A percentile compares a stretch with the other conserved stretches of the same genome.
phyloP scores from a whole-genome alignment of 1,139 yeast genomes.

The Candida pseudoviswanathii region DNA sequence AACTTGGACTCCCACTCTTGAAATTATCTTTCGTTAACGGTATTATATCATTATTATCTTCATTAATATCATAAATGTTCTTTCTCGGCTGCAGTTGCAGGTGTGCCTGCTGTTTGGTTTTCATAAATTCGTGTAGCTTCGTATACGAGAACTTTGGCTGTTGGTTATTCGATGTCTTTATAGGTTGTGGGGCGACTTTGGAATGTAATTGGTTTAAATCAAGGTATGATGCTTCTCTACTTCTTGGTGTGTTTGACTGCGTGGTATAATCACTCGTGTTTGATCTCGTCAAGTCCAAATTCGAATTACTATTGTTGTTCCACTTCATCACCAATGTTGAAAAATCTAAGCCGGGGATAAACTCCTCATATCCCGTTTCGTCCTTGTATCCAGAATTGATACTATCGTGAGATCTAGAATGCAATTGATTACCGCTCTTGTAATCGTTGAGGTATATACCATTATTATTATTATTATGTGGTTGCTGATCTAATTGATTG shows the following conservation, averaged over 20 bases:
- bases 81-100: constrained; percentile 11
- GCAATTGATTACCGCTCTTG: constrained; percentile 19
- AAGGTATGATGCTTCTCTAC: constrained; percentile 40
- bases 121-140: constrained; percentile 31
- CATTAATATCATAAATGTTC: not conserved
- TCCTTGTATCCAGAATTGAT: constrained; percentile 15
- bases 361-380: constrained; percentile 59
- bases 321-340: constrained; percentile 44
- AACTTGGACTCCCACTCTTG: constrained; percentile 4
- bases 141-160: constrained; percentile 23
- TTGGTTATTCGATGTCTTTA: constrained; percentile 18
- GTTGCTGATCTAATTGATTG: not conserved
- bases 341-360: constrained; percentile 66
- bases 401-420: constrained; percentile 36
- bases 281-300: constrained; percentile 14
- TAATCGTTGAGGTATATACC: not conserved
- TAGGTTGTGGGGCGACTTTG: constrained; percentile 50
- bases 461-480: not conserved
- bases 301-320: constrained; percentile 24
- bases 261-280: constrained; percentile 17
- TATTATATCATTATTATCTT: constrained; percentile 5
- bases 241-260: constrained; percentile 24
- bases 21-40: constrained; percentile 5
- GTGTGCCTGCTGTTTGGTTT: constrained; percentile 20
- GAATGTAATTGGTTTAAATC: constrained; percentile 50